These are phyloP conservation scores for Claviceps arundinis DNA, from an alignment of 2,329 filamentous ascomycete genomes.

Conservation along the genomic window DNA sequence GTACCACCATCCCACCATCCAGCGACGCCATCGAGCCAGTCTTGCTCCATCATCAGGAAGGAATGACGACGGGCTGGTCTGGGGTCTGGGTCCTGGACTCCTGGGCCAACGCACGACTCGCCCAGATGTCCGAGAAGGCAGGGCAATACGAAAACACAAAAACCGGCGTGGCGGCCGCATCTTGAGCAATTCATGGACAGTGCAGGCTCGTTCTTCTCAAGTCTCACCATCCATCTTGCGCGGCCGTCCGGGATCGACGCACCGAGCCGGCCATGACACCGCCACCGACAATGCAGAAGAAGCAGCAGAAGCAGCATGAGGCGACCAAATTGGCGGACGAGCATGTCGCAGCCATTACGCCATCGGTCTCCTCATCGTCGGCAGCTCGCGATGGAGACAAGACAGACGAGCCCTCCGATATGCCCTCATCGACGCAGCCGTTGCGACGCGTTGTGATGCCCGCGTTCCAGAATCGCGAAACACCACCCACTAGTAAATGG, in stretches of 20 bases:
- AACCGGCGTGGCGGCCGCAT: too few species aligned
- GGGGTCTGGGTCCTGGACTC: not conserved
- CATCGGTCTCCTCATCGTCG: not conserved
- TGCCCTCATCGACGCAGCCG: not conserved
- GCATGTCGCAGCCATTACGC: not conserved
- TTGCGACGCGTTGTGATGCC: constrained; percentile 1
- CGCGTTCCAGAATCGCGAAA: not conserved
- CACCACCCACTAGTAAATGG: constrained; percentile 10
- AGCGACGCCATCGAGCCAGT: not conserved
- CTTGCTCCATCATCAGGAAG: not conserved
- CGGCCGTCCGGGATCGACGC: not conserved
- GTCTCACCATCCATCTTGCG: not conserved
- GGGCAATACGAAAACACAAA: too few species aligned
- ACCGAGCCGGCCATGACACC: not conserved
- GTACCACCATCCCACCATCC: too few species aligned
- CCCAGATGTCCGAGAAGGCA: too few species aligned
- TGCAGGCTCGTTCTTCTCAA: not conserved
- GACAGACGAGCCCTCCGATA: not conserved
- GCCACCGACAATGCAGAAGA: too few species aligned
- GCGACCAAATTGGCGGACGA: not conserved
- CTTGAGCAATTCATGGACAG: not conserved
- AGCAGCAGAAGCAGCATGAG: not conserved
- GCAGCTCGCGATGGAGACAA: not conserved
- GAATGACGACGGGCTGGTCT: not conserved
- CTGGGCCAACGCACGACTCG: not conserved